Evolutionary conservation across 2,329 filamentous ascomycete genomes (phyloP), one percentile per base, ranked within the genome.

Genomic region (Penicillium sp.): DNA sequence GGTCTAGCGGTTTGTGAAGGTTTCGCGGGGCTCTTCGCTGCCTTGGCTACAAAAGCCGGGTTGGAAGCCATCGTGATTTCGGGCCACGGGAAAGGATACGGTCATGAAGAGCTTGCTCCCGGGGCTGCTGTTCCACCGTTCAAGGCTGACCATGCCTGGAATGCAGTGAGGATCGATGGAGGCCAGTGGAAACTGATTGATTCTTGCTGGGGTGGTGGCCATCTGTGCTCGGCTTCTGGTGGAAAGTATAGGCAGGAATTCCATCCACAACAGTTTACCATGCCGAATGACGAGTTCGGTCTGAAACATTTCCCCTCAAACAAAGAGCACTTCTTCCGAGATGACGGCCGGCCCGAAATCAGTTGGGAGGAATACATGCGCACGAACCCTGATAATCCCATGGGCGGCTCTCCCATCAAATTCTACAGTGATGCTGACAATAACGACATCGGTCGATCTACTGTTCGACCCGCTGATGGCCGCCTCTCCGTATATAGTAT

Each of bases 111-210:
- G 0, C 75, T 92, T 7, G 77, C 80, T 34, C 81, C 85, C 0
- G 89, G 89, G 3, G 80, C 89, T 48, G 77, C 83, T 0, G 71
- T 88, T 0, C 92, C 92, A 2, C 81, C 85, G 0, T 82, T 81
- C 18, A 77, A 87, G 48, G 76, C 83, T 0, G 80, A 84, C 1
- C 93, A 97, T 72, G 93, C 94, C 0, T 97, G 94, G 94, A 97
- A 96, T 67, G 92, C 90, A 0, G 91, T 97, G 6, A 83, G 86
- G 48, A 91, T 97, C 54, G 93, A 97, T 65, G 84, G 87, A 23
- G 91, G 90, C 2, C 84, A 86, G 60, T 97, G 93, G 93, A 96
- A 97, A 74, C 82, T 97, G 1, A 77, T 97, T 45, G 94, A 99
- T 67, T 75, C 89, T 0, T 97, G 93, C 70, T 99, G 94, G 94